Evolutionary conservation across 371 early-diverging fungal genomes (phyloP), one percentile per base, ranked within the genome.

Genomic region (Actinomortierella wolfii): DNA sequence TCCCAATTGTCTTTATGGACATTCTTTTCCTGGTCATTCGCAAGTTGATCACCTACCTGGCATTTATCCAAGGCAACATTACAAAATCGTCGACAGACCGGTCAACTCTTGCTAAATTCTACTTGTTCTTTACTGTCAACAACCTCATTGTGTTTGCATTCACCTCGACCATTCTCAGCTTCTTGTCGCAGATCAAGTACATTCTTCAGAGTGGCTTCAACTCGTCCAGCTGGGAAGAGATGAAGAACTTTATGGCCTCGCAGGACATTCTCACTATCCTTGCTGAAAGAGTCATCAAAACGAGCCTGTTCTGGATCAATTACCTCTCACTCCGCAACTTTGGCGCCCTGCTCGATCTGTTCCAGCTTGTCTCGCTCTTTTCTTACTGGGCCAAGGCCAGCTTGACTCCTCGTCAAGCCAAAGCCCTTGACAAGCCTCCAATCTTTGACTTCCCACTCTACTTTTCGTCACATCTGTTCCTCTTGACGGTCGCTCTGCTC

Each of bases 51-150:
- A 81, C 89, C 0, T 74, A 84, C 41, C 56, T 92, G 42, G 85
- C 93, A 11, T 76, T 86, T 34, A 84, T 89, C 57, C 93, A 94
- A 76, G 95, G 95, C n/a, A 89, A 89, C 40, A 59, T 82, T 40
- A 90, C 92, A 20, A 76, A 83, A 29, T 85, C 90, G 0, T 91
- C 87, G 2, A 79, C 91, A 11, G 93, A 94, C 52, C 84, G 91
- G 29, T 79, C 83, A 24, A 89, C 92, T 9, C 80, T 92, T 58
- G 80, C 88, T 55, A 94, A 92, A 70, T 84, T 89, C 59, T 93
- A 89, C 64, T 79, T 86, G 13, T 94, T 93, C 77, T 90, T 88
- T 65, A 85, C 92, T 21, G 63, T 91, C 56, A 87, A 87, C 59
- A 89, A 89, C 63, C 64, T 91, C 20, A 55, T 89, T 47, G 83